Percentiles rank a stretch among this genome's conserved stretches.
Evolutionary conservation across 257 asterid species (phyloP).

Genomic region (Anisodus acutangulus): DNA sequence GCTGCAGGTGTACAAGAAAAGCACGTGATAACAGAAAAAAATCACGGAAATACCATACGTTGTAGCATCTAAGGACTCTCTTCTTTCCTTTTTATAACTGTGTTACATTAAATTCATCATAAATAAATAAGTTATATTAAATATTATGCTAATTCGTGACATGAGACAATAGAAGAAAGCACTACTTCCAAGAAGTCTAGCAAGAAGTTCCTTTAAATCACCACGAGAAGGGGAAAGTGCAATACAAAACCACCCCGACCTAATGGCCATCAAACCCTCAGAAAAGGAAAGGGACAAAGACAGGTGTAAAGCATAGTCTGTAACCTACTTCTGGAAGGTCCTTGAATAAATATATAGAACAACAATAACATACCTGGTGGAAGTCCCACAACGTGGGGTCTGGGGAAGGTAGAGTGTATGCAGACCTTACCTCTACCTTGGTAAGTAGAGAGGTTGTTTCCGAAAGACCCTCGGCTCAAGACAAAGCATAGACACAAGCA

Average conservation of each 20-base stretch:
- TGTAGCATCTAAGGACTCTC: too few relatives aligned
- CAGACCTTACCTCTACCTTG: too few relatives aligned
- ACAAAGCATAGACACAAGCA: too few relatives aligned
- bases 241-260: neutral
- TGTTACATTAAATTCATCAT: neutral
- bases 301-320: slow-evolving; percentile 2
- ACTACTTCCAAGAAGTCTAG: too few relatives aligned
- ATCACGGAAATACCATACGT: too few relatives aligned
- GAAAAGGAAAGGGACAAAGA: neutral
- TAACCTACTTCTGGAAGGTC: neutral
- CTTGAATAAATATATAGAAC: neutral
- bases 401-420: too few relatives aligned
- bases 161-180: too few relatives aligned
- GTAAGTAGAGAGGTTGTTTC: too few relatives aligned
- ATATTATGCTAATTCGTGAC: neutral
- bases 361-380: neutral
- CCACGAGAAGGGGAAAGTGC: neutral
- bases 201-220: neutral
- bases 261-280: neutral
- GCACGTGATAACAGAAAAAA: neutral
- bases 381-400: too few relatives aligned
- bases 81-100: too few relatives aligned
- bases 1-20: neutral
- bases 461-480: too few relatives aligned
- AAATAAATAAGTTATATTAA: neutral